These are phyloP conservation scores for Alternaria viburni DNA, from an alignment of 2,329 filamentous ascomycete genomes.

Conservation along the genomic window DNA sequence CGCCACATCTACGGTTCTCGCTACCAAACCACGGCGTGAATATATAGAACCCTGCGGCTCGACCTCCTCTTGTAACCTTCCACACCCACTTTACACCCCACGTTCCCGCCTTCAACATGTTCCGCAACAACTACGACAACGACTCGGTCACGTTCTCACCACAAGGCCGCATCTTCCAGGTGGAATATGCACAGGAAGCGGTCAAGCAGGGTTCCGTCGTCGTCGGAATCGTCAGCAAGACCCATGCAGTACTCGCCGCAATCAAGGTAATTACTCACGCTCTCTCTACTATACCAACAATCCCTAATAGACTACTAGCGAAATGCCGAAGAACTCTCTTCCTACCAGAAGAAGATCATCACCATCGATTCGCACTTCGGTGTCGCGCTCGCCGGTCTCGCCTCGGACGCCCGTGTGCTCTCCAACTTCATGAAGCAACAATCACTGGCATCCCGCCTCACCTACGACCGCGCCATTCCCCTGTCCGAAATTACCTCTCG, in stretches of 20 bases:
- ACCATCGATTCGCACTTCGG: conserved; percentile 94
- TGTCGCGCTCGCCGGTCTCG: conserved; percentile 93
- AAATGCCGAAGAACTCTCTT: conserved; percentile 98
- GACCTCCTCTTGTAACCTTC: too few relatives aligned
- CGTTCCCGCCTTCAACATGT: conserved; percentile 70
- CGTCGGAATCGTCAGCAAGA: conserved; percentile 96
- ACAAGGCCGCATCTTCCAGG: conserved; percentile 99
- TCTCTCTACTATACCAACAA: neutral
- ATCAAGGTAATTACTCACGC: conserved; percentile 73
- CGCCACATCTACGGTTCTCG: neutral
- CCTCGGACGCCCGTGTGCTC: conserved; percentile 96
- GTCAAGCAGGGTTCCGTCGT: conserved; percentile 99
- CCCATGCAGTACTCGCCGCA: conserved; percentile 92
- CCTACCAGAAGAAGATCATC: conserved; percentile 99
- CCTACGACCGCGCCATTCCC: conserved; percentile 92
- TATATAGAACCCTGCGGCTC: too few relatives aligned
- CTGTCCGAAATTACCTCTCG: conserved; percentile 86
- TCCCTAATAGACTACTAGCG: conserved; percentile 63
- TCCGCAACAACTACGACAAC: conserved; percentile 99
- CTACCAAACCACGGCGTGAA: too few relatives aligned
- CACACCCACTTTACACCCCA: conserved; percentile 6
- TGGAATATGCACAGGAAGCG: conserved; percentile 98
- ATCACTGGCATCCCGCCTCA: conserved; percentile 92
- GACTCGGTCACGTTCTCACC: conserved; percentile 99
- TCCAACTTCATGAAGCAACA: conserved; percentile 99